Percentiles rank a stretch among this genome's conserved stretches.
phyloP scores from a whole-genome alignment of 2,329 filamentous ascomycete species.

The Diplodia seriata region DNA sequence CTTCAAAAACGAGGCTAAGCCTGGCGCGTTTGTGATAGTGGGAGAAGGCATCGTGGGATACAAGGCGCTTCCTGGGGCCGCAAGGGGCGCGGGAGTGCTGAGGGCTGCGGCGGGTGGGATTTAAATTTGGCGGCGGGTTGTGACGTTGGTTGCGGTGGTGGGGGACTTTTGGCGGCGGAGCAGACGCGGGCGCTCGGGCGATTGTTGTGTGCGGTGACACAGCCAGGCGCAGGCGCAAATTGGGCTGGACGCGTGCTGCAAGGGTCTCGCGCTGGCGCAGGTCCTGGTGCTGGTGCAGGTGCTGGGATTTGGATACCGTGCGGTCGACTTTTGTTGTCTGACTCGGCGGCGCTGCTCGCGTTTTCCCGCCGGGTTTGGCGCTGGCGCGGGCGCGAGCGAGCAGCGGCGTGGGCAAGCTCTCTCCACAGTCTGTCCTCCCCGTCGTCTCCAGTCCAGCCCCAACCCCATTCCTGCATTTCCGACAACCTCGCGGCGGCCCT shows the following conservation, averaged over 20 bases:
- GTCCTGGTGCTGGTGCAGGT: slow-evolving; percentile 1
- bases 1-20: slow-evolving; percentile 78
- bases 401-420: slow-evolving; percentile 22
- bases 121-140: slow-evolving; percentile 8
- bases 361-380: slow-evolving; percentile 24
- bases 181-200: slow-evolving; percentile 1
- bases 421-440: slow-evolving; percentile 29
- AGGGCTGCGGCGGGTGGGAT: neutral
- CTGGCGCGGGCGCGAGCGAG: slow-evolving; percentile 6
- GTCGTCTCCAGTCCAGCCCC: slow-evolving; percentile 11
- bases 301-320: neutral
- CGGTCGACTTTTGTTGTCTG: neutral
- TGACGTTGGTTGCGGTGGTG: slow-evolving; percentile 25
- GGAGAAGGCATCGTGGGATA: slow-evolving; percentile 62
- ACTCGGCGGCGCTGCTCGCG: slow-evolving; percentile 15
- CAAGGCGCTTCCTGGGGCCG: neutral
- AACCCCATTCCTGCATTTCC: slow-evolving; percentile 6
- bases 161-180: slow-evolving; percentile 21
- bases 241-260: slow-evolving; percentile 18
- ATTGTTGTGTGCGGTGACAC: slow-evolving; percentile 20
- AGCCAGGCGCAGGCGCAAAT: slow-evolving; percentile 3
- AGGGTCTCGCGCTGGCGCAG: slow-evolving; percentile 17
- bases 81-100: neutral
- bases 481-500: slow-evolving; percentile 21
- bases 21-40: slow-evolving; percentile 69